A percentile compares a stretch with the other conserved stretches of the same genome.
phyloP scores from a whole-genome alignment of 306 rosid genomes.

The Benincasa hispida region DNA sequence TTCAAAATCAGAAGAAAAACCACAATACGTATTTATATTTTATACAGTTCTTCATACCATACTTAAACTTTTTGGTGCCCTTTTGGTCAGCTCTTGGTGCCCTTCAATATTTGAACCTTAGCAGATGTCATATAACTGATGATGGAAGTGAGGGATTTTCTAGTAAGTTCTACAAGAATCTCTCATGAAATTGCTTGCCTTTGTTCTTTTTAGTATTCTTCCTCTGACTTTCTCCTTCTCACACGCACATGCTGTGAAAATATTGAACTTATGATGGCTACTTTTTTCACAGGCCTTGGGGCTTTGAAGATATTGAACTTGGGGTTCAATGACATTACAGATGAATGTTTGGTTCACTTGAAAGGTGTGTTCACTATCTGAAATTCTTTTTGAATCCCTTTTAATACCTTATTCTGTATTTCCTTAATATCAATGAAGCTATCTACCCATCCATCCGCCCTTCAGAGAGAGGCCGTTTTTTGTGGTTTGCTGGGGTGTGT shows the following conservation, averaged over 20 bases:
- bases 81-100: constrained; percentile 50
- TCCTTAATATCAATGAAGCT: not conserved
- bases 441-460: not conserved
- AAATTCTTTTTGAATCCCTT: not conserved
- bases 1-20: not conserved
- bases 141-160: constrained; percentile 58
- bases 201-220: not conserved
- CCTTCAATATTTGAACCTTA: constrained; percentile 66
- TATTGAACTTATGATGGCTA: not conserved
- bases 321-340: constrained; percentile 59
- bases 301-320: constrained; percentile 66
- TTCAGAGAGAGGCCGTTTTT: too few relatives aligned
- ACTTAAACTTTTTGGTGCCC: not conserved
- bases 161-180: constrained; percentile 41
- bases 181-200: constrained; percentile 1
- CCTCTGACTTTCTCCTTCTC: not conserved
- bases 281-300: constrained; percentile 44
- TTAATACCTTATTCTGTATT: not conserved
- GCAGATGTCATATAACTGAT: constrained; percentile 55
- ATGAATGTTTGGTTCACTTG: constrained; percentile 63
- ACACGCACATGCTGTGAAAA: not conserved
- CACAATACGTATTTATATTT: not conserved
- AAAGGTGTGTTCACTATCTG: constrained; percentile 42
- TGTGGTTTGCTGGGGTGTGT: too few relatives aligned
- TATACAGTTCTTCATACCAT: not conserved